Evolutionary conservation across 352 stramenopile species (phyloP).

Genomic region (Phytophthora ramorum): DNA sequence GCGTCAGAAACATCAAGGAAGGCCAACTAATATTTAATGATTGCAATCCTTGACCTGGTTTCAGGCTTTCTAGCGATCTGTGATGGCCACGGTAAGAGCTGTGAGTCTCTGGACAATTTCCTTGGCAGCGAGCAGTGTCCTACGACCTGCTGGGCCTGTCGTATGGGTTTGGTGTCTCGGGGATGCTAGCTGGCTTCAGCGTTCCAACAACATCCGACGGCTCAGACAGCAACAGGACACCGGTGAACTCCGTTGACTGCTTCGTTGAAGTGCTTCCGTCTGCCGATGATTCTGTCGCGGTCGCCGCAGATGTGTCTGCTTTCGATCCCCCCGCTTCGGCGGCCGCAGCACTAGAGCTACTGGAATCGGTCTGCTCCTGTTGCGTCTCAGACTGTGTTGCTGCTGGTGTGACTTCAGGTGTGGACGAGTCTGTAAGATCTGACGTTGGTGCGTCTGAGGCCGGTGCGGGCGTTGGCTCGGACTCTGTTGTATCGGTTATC

Average conservation of each 20-base stretch:
- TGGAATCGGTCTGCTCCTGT: constrained; percentile 7
- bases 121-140: background rate
- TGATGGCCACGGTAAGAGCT: background rate
- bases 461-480: constrained; percentile 16
- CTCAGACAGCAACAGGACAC: constrained; percentile 20
- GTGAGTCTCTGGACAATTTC: background rate
- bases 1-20: background rate
- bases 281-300: background rate
- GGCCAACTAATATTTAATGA: constrained; percentile 27
- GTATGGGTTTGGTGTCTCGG: constrained; percentile 22
- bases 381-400: constrained; percentile 10
- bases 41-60: constrained; percentile 1
- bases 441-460: constrained; percentile 2
- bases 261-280: constrained; percentile 18
- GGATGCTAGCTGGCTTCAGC: constrained; percentile 27
- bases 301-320: background rate
- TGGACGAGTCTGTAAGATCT: constrained; percentile 9
- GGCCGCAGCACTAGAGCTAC: background rate
- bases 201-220: constrained; percentile 29
- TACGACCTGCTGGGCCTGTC: constrained; percentile 16
- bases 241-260: constrained; percentile 21
- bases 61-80: background rate
- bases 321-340: constrained; percentile 1
- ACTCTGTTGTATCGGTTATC: background rate
- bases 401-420: constrained; percentile 18